phyloP scores from a whole-genome alignment of 805 yeast species.

The Candida silvatica region DNA sequence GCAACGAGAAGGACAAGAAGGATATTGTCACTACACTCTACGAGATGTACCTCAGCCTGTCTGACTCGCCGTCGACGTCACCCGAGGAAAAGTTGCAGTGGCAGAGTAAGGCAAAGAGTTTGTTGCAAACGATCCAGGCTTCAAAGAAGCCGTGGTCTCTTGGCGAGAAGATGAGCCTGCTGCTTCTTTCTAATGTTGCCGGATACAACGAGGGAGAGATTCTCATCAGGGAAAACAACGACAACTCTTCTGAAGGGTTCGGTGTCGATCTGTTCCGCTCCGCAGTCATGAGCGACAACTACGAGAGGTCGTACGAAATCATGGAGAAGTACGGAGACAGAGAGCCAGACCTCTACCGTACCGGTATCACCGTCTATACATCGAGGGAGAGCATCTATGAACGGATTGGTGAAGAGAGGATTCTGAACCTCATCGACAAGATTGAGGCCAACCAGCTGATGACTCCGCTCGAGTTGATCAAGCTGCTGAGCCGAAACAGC shows the following conservation, averaged over 20 bases:
- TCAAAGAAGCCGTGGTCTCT: constrained; percentile 30
- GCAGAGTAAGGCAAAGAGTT: constrained; percentile 52
- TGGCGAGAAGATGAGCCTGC: constrained; percentile 46
- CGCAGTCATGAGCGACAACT: constrained; percentile 48
- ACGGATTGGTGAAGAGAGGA: constrained; percentile 42
- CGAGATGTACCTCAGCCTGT: constrained; percentile 68
- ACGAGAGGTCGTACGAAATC: constrained; percentile 46
- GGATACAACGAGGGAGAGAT: constrained; percentile 43
- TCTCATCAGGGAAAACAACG: constrained; percentile 24
- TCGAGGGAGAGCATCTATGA: constrained; percentile 44
- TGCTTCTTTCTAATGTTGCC: constrained; percentile 50
- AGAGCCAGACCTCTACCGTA: constrained; percentile 57
- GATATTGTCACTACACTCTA: constrained; percentile 72
- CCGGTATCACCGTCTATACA: constrained; percentile 56
- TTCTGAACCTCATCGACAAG: constrained; percentile 40
- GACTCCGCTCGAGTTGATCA: constrained; percentile 73
- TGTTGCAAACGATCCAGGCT: constrained; percentile 33
- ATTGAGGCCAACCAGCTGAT: constrained; percentile 45
- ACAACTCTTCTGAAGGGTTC: constrained; percentile 23
- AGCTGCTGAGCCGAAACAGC: constrained; percentile 51
- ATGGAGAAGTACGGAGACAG: constrained; percentile 50
- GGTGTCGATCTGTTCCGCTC: constrained; percentile 63
- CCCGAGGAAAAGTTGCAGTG: constrained; percentile 37
- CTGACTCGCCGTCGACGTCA: constrained; percentile 26
- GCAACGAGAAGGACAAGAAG: constrained; percentile 56